Percentiles rank a stretch among this genome's conserved stretches.
These are phyloP conservation scores for Marsdenia floribunda DNA, from an alignment of 257 asterid genomes.

Conservation along the genomic window DNA sequence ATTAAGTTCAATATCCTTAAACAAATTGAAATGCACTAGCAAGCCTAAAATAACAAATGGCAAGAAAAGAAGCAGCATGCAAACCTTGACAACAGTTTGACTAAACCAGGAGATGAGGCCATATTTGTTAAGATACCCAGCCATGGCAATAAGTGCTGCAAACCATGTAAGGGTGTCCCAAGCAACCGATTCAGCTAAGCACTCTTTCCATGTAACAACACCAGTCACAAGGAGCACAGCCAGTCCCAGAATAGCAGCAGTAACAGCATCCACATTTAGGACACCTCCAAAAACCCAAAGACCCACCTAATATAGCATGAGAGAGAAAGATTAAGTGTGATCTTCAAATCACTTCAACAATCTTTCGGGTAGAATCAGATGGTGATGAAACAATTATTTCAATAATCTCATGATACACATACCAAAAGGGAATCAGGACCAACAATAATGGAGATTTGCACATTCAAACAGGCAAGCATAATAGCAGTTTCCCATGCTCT, in stretches of 20 bases:
- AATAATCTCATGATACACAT: neutral
- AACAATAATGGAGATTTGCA: neutral
- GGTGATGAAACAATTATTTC: neutral
- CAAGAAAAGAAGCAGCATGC: conserved; percentile 5
- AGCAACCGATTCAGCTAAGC: conserved; percentile 96
- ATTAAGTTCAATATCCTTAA: neutral
- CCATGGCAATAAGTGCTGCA: conserved; percentile 99
- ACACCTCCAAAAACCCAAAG: conserved; percentile 88
- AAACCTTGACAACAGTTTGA: conserved; percentile 84
- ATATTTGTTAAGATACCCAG: conserved; percentile 91
- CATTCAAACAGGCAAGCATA: neutral
- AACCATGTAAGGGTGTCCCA: conserved; percentile 99
- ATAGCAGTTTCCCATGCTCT: neutral
- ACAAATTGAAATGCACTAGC: neutral
- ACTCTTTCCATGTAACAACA: conserved; percentile 97
- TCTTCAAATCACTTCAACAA: neutral
- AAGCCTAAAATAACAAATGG: neutral
- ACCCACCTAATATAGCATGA: conserved; percentile 57
- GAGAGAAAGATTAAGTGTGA: conserved; percentile 3
- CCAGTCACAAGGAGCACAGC: conserved; percentile 84
- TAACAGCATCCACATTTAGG: conserved; percentile 87
- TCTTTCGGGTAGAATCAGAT: neutral
- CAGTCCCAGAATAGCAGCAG: conserved; percentile 93
- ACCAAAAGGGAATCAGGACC: neutral
- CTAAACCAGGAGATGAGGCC: conserved; percentile 99